A percentile compares a stretch with the other conserved stretches of the same genome.
These are phyloP conservation scores for Cyclocybe aegerita DNA, from an alignment of 768 basidiomycete genomes.

Conservation along the genomic window DNA sequence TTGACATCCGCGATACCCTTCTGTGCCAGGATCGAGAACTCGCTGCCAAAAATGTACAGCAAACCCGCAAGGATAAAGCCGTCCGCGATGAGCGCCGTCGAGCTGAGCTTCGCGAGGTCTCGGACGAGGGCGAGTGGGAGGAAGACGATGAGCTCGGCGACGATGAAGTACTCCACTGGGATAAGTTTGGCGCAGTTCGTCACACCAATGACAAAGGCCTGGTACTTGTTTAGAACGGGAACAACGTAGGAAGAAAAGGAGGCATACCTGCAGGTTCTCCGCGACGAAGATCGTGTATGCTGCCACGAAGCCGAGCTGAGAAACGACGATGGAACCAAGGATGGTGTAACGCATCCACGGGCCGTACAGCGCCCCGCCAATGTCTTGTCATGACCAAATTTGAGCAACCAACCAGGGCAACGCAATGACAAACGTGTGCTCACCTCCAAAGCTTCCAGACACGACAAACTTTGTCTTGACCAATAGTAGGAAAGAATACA, in stretches of 20 bases:
- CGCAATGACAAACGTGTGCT: not conserved
- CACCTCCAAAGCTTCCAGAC: slow-evolving; percentile 91
- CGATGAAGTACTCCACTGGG: slow-evolving; percentile 78
- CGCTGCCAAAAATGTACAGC: slow-evolving; percentile 86
- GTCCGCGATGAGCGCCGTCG: slow-evolving; percentile 90
- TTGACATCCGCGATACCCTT: slow-evolving; percentile 77
- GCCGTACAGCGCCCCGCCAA: slow-evolving; percentile 91
- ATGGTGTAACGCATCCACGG: slow-evolving; percentile 92
- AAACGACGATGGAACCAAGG: slow-evolving; percentile 81
- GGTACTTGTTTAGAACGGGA: slow-evolving; percentile 14
- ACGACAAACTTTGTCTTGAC: slow-evolving; percentile 86
- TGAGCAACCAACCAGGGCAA: slow-evolving; percentile 1
- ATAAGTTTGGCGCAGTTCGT: slow-evolving; percentile 70
- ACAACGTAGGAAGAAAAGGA: not conserved
- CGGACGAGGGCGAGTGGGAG: slow-evolving; percentile 87
- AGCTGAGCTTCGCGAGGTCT: slow-evolving; percentile 92
- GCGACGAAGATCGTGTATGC: slow-evolving; percentile 98
- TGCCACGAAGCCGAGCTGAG: slow-evolving; percentile 85
- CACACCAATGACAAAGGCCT: slow-evolving; percentile 83
- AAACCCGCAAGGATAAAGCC: slow-evolving; percentile 91
- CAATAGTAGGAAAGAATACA: slow-evolving; percentile 92
- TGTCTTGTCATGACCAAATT: slow-evolving; percentile 50
- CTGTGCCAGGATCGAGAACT: slow-evolving; percentile 64
- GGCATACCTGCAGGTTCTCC: slow-evolving; percentile 68
- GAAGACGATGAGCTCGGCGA: slow-evolving; percentile 82